These are phyloP conservation scores for Saposhnikovia divaricata DNA, from an alignment of 129 eudicot genomes.

Conservation along the genomic window DNA sequence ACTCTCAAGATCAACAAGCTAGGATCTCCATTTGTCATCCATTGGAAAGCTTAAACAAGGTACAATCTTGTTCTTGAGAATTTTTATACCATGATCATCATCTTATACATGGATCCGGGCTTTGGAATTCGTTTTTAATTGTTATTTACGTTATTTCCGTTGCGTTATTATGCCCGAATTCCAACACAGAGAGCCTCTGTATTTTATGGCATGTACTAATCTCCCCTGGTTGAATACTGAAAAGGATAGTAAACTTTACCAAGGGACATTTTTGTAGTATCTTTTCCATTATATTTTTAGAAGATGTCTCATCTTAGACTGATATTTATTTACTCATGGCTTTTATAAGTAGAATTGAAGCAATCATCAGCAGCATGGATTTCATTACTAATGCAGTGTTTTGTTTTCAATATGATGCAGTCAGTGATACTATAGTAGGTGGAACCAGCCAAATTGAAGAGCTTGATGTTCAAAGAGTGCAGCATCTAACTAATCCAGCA, in stretches of 20 bases:
- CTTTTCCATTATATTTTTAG: neutral
- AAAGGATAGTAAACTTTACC: neutral
- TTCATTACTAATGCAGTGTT: neutral
- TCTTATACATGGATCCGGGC: no score
- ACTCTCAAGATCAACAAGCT: no score
- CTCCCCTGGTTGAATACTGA: neutral
- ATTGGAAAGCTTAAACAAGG: no score
- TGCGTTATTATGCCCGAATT: no score
- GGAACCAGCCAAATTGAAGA: conserved; percentile 22
- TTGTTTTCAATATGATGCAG: conserved; percentile 20
- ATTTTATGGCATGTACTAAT: neutral
- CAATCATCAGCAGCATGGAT: neutral
- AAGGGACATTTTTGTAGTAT: neutral
- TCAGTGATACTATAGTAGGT: conserved; percentile 31
- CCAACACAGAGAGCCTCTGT: neutral
- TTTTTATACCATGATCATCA: no score
- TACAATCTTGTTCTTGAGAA: no score
- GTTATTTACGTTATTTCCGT: no score
- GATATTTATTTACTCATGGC: neutral
- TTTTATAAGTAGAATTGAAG: neutral
- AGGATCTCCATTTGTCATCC: no score
- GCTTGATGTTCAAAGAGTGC: conserved; percentile 16
- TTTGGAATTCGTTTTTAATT: no score
- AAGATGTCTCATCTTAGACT: neutral
- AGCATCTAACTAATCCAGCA: conserved; percentile 15